Evolutionary conservation across 2,329 filamentous ascomycete species (phyloP).

Genomic region (Pseudogymnoascus sp.): DNA sequence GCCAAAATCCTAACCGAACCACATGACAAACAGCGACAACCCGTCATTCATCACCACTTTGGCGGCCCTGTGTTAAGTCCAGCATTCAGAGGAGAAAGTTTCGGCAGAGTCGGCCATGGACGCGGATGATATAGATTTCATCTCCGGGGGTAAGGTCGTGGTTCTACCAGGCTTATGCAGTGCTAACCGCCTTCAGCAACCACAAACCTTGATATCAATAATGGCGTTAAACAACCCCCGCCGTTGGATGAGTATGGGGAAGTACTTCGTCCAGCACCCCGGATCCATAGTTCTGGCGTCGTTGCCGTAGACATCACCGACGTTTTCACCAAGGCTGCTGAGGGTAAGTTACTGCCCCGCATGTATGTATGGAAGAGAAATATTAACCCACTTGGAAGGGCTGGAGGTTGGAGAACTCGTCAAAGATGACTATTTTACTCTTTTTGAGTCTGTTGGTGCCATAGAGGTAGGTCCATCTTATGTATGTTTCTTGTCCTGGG

Average conservation of each 20-base stretch:
- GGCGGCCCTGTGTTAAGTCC: background rate
- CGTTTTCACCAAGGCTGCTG: slow-evolving; percentile 46
- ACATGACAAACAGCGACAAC: slow-evolving; percentile 7
- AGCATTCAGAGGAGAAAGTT: background rate
- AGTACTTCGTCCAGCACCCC: slow-evolving; percentile 26
- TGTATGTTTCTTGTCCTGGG: background rate
- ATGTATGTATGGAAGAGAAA: background rate
- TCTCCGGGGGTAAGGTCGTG: slow-evolving; percentile 21
- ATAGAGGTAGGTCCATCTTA: slow-evolving; percentile 51
- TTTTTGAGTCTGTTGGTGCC: slow-evolving; percentile 89
- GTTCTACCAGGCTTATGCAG: background rate
- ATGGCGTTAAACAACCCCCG: slow-evolving; percentile 18
- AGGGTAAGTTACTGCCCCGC: slow-evolving; percentile 36
- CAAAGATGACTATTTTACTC: slow-evolving; percentile 88
- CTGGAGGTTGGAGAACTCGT: slow-evolving; percentile 74
- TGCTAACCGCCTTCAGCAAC: slow-evolving; percentile 22
- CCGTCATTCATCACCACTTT: background rate
- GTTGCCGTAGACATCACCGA: slow-evolving; percentile 52
- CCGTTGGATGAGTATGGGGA: slow-evolving; percentile 22
- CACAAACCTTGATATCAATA: slow-evolving; percentile 24
- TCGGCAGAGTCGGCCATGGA: slow-evolving; percentile 21
- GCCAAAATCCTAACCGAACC: slow-evolving; percentile 9
- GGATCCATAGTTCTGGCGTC: slow-evolving; percentile 38
- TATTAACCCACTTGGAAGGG: slow-evolving; percentile 40
- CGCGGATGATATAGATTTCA: slow-evolving; percentile 19